Conservation (phyloP, 768 basidiomycete species). For the Mycena alexandri region DNA sequence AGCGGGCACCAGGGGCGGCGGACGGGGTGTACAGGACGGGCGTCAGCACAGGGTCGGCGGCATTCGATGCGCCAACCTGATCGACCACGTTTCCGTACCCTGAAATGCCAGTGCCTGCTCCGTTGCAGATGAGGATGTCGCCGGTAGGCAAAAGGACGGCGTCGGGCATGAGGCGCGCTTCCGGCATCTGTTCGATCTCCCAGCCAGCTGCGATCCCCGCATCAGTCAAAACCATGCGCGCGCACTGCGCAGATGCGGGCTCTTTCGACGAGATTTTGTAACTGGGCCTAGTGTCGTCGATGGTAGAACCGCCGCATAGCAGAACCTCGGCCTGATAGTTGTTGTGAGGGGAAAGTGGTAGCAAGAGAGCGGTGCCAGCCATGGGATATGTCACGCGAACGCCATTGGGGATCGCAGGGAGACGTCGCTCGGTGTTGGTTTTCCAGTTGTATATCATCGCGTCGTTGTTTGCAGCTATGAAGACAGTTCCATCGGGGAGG, state of each 20-base stretch:
- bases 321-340: slow-evolving; percentile 77
- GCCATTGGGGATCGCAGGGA: slow-evolving; percentile 80
- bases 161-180: slow-evolving; percentile 82
- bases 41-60: slow-evolving; percentile 75
- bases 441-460: slow-evolving; percentile 87
- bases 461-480: slow-evolving; percentile 83
- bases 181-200: slow-evolving; percentile 81
- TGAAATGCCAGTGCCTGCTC: slow-evolving; percentile 78
- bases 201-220: slow-evolving; percentile 77
- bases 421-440: slow-evolving; percentile 67
- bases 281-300: slow-evolving; percentile 70
- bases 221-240: slow-evolving; percentile 73
- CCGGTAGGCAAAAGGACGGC: slow-evolving; percentile 87
- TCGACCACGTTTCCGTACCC: slow-evolving; percentile 81
- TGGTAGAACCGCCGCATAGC: slow-evolving; percentile 80
- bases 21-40: slow-evolving; percentile 79
- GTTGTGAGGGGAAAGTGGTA: slow-evolving; percentile 75
- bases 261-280: slow-evolving; percentile 80
- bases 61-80: slow-evolving; percentile 83
- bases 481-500: slow-evolving; percentile 77
- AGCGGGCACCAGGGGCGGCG: slow-evolving; percentile 67
- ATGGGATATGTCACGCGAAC: slow-evolving; percentile 88
- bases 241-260: slow-evolving; percentile 79
- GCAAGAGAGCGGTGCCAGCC: slow-evolving; percentile 79
- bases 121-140: slow-evolving; percentile 80